A percentile compares a stretch with the other conserved stretches of the same genome.
These are phyloP conservation scores for Phytophthora crassamura DNA, from an alignment of 352 stramenopile species.

Conservation along the genomic window DNA sequence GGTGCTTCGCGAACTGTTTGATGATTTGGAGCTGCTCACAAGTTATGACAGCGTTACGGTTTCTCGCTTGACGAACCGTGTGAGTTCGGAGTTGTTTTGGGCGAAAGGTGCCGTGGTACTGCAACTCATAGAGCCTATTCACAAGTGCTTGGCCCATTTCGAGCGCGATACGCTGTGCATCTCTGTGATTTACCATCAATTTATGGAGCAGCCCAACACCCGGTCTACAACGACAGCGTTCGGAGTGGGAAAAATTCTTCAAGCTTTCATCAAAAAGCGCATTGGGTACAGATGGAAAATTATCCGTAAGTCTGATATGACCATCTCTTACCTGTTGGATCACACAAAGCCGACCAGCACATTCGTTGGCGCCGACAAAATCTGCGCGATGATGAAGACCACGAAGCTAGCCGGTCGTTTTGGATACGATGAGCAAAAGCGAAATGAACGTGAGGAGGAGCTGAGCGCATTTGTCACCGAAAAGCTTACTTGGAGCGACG, in stretches of 20 bases:
- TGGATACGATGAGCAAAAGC: not conserved
- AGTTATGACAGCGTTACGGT: not conserved
- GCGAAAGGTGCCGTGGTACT: not conserved
- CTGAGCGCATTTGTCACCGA: not conserved
- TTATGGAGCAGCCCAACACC: not conserved
- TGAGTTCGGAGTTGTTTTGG: conserved; percentile 1
- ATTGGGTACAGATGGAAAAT: conserved; percentile 2
- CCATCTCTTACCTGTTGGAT: not conserved
- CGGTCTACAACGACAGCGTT: too few species aligned
- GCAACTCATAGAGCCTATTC: conserved; percentile 1
- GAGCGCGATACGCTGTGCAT: not conserved
- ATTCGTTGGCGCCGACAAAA: not conserved
- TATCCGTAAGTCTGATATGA: not conserved
- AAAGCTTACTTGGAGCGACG: not conserved
- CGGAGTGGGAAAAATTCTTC: not conserved
- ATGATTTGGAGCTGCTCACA: not conserved
- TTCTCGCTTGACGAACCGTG: not conserved
- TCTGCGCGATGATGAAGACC: not conserved
- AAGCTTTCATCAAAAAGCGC: not conserved
- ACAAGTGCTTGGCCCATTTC: conserved; percentile 2
- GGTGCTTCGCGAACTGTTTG: not conserved
- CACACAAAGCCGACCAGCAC: not conserved
- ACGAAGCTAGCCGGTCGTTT: not conserved
- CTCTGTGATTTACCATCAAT: conserved; percentile 9
- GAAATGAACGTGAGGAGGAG: not conserved